Evolutionary conservation across 2,329 filamentous ascomycete genomes (phyloP).

Genomic region (Periconia macrospinosa): DNA sequence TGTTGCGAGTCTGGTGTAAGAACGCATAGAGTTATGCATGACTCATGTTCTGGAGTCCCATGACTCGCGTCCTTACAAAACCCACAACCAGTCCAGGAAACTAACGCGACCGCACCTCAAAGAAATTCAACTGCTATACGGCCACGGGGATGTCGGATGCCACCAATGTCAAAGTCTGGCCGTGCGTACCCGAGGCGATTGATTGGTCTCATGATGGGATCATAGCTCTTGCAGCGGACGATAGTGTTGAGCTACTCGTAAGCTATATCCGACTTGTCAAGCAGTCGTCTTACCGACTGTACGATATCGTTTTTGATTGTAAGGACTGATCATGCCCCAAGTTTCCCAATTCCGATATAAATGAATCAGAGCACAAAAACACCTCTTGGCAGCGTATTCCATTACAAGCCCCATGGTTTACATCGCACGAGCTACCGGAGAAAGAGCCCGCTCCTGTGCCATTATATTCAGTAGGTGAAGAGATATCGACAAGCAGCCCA

Average conservation of each 20-base stretch:
- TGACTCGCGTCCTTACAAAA: constrained; percentile 7
- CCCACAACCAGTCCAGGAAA: not conserved
- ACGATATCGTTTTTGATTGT: not conserved
- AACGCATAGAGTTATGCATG: not conserved
- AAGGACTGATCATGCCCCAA: constrained; percentile 10
- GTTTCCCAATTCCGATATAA: constrained; percentile 37
- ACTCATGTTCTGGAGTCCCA: not conserved
- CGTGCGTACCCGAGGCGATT: constrained; percentile 56
- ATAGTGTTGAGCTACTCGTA: constrained; percentile 58
- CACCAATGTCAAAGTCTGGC: constrained; percentile 48
- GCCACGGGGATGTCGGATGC: constrained; percentile 34
- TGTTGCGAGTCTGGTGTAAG: too few species aligned
- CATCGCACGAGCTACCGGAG: constrained; percentile 49
- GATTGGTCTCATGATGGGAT: constrained; percentile 62
- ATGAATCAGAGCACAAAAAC: constrained; percentile 31
- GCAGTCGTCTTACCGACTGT: not conserved
- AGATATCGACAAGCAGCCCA: constrained; percentile 57
- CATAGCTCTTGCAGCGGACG: constrained; percentile 59
- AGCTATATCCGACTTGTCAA: constrained; percentile 1
- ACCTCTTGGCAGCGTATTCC: constrained; percentile 41
- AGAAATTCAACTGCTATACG: not conserved
- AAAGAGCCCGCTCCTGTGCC: constrained; percentile 50
- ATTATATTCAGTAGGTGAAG: constrained; percentile 60
- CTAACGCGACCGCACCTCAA: not conserved
- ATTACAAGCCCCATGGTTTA: constrained; percentile 57